phyloP scores from a whole-genome alignment of 2,329 filamentous ascomycete genomes.

The Exophiala mesophila region DNA sequence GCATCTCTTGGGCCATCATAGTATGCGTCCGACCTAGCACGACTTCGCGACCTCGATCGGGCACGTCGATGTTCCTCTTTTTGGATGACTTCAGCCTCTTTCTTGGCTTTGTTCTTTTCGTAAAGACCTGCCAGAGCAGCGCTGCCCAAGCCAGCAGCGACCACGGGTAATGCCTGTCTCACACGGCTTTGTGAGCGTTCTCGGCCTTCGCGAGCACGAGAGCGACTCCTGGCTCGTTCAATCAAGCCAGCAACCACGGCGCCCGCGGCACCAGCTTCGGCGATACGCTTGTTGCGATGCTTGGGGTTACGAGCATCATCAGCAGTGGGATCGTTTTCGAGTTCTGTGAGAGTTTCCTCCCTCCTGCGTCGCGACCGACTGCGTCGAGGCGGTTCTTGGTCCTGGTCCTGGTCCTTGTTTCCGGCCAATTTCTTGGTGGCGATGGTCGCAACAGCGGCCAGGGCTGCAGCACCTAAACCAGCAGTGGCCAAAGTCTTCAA shows the following conservation, averaged over 20 bases:
- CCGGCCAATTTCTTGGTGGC: conserved; percentile 48
- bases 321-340: conserved; percentile 25
- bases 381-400: conserved; percentile 42
- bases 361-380: conserved; percentile 27
- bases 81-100: conserved; percentile 39
- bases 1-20: conserved; percentile 39
- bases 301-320: conserved; percentile 36
- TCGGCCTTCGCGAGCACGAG: conserved; percentile 47
- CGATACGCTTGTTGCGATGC: conserved; percentile 55
- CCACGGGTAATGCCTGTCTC: conserved; percentile 54
- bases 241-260: conserved; percentile 60
- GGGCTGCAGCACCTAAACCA: conserved; percentile 52
- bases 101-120: conserved; percentile 58
- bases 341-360: conserved; percentile 14
- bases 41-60: conserved; percentile 44
- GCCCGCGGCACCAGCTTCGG: conserved; percentile 57
- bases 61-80: conserved; percentile 25
- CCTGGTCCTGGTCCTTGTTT: conserved; percentile 46
- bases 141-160: conserved; percentile 56
- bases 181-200: conserved; percentile 53
- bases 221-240: conserved; percentile 54
- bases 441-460: conserved; percentile 57
- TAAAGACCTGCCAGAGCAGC: conserved; percentile 59
- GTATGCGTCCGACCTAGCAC: conserved; percentile 37
- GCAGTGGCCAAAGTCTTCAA: conserved; percentile 50